phyloP scores from a whole-genome alignment of 2,329 filamentous ascomycete genomes.

The Phyllosticta capitalensis region DNA sequence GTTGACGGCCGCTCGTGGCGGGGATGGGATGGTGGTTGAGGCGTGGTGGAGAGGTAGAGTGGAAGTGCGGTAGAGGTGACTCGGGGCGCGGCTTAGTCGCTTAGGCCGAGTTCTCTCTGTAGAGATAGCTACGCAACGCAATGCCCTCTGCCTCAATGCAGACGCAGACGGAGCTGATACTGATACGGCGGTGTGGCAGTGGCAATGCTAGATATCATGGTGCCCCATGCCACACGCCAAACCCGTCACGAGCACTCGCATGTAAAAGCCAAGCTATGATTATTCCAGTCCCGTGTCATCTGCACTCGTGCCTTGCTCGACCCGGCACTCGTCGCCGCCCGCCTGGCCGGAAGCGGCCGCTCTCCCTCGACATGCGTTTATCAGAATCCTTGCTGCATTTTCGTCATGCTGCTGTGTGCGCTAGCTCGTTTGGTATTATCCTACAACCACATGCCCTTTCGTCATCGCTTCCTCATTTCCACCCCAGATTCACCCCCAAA shows the following conservation, averaged over 20 bases:
- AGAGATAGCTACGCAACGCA: no score
- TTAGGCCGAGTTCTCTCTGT: no score
- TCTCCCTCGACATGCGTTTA: conserved; percentile 2
- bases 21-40: conserved; percentile 5
- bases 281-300: neutral
- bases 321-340: neutral
- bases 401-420: neutral
- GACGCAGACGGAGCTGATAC: neutral
- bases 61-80: neutral
- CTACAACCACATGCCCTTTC: neutral
- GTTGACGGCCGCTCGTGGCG: neutral
- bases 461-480: no score
- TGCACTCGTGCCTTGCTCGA: neutral
- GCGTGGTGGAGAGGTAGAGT: neutral
- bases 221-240: neutral
- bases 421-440: neutral
- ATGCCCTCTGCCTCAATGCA: no score
- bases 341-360: neutral
- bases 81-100: conserved; percentile 1
- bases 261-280: neutral
- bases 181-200: neutral
- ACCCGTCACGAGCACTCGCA: neutral
- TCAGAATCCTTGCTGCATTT: neutral
- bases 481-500: neutral
- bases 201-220: neutral